Percentiles rank a stretch among this genome's conserved stretches.
These are phyloP conservation scores for Amanita pallidorosea DNA, from an alignment of 768 basidiomycete genomes.

Conservation along the genomic window DNA sequence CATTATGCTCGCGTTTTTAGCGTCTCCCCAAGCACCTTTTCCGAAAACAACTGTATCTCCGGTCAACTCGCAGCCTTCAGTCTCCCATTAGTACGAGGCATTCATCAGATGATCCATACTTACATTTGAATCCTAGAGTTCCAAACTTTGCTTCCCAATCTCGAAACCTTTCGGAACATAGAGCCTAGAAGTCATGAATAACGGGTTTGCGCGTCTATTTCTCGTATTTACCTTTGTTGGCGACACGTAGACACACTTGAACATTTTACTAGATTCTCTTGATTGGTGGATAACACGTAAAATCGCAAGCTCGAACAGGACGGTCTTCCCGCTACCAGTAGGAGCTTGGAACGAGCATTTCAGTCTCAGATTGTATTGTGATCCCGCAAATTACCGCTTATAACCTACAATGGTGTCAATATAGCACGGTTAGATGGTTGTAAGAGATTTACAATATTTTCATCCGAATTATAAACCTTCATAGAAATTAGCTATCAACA, in stretches of 20 bases:
- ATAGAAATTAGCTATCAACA: neutral
- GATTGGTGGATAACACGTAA: conserved; percentile 55
- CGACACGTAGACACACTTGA: conserved; percentile 84
- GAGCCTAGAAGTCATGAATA: conserved; percentile 38
- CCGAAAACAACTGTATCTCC: conserved; percentile 77
- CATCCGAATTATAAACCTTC: conserved; percentile 48
- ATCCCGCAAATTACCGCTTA: conserved; percentile 41
- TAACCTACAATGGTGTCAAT: conserved; percentile 34
- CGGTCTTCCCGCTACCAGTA: conserved; percentile 94
- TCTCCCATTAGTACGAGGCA: neutral
- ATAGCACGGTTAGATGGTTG: neutral
- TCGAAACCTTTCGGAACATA: conserved; percentile 73
- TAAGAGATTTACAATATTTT: conserved; percentile 47
- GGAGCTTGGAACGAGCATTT: conserved; percentile 46
- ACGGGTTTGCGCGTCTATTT: neutral
- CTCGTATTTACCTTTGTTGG: conserved; percentile 64
- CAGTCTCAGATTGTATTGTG: conserved; percentile 1
- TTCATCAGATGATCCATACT: conserved; percentile 8
- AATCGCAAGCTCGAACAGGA: conserved; percentile 86
- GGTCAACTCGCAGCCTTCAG: conserved; percentile 76
- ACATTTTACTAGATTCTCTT: conserved; percentile 19
- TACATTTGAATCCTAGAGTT: conserved; percentile 67
- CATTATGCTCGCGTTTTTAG: conserved; percentile 75
- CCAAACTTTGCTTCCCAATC: conserved; percentile 85
- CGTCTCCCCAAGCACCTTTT: conserved; percentile 58